phyloP scores from a whole-genome alignment of 2,329 filamentous ascomycete species.

The Fusarium tanahbumbuense region DNA sequence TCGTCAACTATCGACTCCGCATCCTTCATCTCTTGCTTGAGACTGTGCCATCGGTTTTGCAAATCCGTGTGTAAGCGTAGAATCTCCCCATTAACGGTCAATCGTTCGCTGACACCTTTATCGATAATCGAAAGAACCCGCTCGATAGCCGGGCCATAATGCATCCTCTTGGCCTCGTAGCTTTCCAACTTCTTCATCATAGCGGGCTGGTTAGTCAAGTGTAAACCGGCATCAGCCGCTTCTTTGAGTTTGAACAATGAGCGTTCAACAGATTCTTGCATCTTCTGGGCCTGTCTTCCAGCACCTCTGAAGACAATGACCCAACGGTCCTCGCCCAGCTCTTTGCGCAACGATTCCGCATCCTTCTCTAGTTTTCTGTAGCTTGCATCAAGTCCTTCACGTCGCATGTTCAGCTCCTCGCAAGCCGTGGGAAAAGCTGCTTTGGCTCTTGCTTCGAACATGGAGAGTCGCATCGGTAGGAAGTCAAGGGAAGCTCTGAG shows the following conservation, averaged over 20 bases:
- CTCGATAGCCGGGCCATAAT: slow-evolving; percentile 94
- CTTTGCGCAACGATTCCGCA: slow-evolving; percentile 87
- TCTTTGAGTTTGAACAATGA: slow-evolving; percentile 86
- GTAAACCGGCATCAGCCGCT: slow-evolving; percentile 78
- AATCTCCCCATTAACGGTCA: slow-evolving; percentile 97
- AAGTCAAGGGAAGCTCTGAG: slow-evolving; percentile 94
- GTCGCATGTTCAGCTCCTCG: slow-evolving; percentile 83
- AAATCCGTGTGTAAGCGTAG: slow-evolving; percentile 87
- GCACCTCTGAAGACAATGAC: slow-evolving; percentile 94
- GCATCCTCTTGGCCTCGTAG: slow-evolving; percentile 93
- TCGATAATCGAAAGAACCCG: slow-evolving; percentile 92
- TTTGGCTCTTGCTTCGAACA: slow-evolving; percentile 83
- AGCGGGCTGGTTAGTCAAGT: slow-evolving; percentile 75
- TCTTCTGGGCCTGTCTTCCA: slow-evolving; percentile 90
- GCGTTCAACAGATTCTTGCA: slow-evolving; percentile 94
- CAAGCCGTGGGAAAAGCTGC: slow-evolving; percentile 89
- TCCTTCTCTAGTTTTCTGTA: slow-evolving; percentile 92
- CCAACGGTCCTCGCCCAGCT: slow-evolving; percentile 96
- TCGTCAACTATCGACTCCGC: slow-evolving; percentile 83
- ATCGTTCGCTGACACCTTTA: slow-evolving; percentile 92
- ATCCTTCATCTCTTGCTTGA: slow-evolving; percentile 81
- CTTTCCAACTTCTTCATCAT: slow-evolving; percentile 88
- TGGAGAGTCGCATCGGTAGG: slow-evolving; percentile 90
- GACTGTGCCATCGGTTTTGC: slow-evolving; percentile 80
- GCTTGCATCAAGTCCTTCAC: slow-evolving; percentile 79